Conservation (phyloP, 345 rosid genomes). For the Eucalyptus camaldulensis region DNA sequence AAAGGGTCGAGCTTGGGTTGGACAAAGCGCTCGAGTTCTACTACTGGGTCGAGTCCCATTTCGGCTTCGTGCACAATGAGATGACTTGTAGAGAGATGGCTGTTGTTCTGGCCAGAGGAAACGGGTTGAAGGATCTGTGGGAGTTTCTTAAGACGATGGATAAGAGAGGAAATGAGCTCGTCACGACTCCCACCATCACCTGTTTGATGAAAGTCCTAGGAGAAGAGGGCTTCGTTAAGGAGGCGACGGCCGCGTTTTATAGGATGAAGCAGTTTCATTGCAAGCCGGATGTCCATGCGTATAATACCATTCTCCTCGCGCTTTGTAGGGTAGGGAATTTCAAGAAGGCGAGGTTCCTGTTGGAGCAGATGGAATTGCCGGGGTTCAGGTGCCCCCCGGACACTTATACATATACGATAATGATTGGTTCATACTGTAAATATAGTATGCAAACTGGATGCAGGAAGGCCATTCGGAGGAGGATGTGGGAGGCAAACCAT, state of each 20-base stretch:
- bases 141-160: conserved; percentile 51
- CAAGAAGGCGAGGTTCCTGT: conserved; percentile 59
- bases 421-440: conserved; percentile 70
- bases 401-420: conserved; percentile 52
- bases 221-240: conserved; percentile 75
- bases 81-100: conserved; percentile 72
- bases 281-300: conserved; percentile 72
- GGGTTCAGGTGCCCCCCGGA: conserved; percentile 73
- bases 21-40: conserved; percentile 61
- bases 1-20: conserved; percentile 33
- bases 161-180: conserved; percentile 16
- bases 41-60: conserved; percentile 37
- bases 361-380: conserved; percentile 79
- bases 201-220: conserved; percentile 94
- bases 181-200: conserved; percentile 38
- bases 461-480: conserved; percentile 66
- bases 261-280: conserved; percentile 68
- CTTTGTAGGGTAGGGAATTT: conserved; percentile 77
- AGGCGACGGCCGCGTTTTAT: conserved; percentile 52
- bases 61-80: conserved; percentile 44
- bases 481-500: conserved; percentile 83
- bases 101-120: conserved; percentile 53
- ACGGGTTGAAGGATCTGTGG: conserved; percentile 45
- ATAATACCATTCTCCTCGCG: conserved; percentile 56
- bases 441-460: conserved; percentile 75